Evolutionary conservation across 2,329 filamentous ascomycete genomes (phyloP), one percentile per base, ranked within the genome.

Genomic region (Neofusicoccum ribis): DNA sequence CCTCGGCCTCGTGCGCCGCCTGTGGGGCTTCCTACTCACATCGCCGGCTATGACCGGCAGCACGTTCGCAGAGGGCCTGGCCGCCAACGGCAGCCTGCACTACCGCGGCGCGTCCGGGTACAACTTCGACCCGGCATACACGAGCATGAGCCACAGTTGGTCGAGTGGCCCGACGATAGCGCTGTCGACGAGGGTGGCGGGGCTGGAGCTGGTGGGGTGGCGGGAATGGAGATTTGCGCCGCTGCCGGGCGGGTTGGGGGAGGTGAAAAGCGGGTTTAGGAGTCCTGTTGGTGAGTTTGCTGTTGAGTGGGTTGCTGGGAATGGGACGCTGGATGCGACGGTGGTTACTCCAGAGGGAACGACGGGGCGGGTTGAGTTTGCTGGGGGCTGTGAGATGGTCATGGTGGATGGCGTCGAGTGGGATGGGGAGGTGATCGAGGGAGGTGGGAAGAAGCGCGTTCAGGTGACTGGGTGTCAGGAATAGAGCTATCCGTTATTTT

Each of bases 1-100:
- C 0, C 74, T 89, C 0, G 77, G 84, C 4, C 79, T 89, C 12
- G 83, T 88, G 34, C 82, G 85, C 3, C 76, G 76, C 9, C 80
- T 79, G 54, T 89, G 86, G 86, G 86, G 86, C 5, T 87, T 84
- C 84, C 88, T 88, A 68, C 75, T 87, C n/a, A 78, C 82, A 65
- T 81, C 87, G 63, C 80, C 82, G 1, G 82, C 85, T 67, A 85
- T 85, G 20, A 88, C 86, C 0, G 78, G 82, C 61, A 84, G 81
- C 49, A 88, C 87, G 0, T 81, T 85, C 17, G 80, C 88, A 27
- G 87, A 89, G 72, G 86, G 86, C 0, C 88, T 87, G 65, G 77
- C 85, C 1, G 72, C 72, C 0, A 81, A 88, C 67, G 85, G 85
- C 79, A 85, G 2, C 78, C 77, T 47, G 76, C 80, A 58, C 49